Base-by-base conservation (phyloP, 306 rosid genomes). In the Morella rubra region DNA sequence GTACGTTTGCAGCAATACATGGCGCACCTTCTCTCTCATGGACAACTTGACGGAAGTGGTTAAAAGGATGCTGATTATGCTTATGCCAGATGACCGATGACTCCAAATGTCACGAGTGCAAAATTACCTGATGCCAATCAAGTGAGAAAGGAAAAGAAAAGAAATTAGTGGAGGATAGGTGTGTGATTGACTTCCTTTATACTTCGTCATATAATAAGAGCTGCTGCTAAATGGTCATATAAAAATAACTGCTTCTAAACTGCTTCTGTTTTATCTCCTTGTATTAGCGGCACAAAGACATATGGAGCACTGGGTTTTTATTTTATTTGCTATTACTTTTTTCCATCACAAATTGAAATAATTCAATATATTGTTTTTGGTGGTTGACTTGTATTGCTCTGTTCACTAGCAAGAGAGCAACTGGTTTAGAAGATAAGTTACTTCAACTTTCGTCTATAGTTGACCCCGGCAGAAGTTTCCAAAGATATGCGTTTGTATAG, bases 21-120 rank as follows among this genome's bases (percentile, higher is more conserved):
- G 93, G 97, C 97, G 66, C 98, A 95, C 88, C 90, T 95, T 76
- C 89, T 88, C 37, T 92, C 97, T 66, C 88, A 13, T 72, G 98
- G 98, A 80, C 97, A 92, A 67, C 86, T 95, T 73, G 98, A 92
- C 76, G 97, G 97, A 71, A 90, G 95, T 70, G 88, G 81, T 71
- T 88, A 84, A 80, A 58, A 62, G 55, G 41, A 37, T 11, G 49
- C 22, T 49, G 4, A 14, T 42, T 7, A 19, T 24, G 19, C 59
- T 46, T 32, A 32, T 2, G 37, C 37, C 3, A 3, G 37, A 12
- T 24, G 59, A 15, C 5, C 22, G 58, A 69, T 18, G 50, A 24
- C 19, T 70, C n/a, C 0, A 9, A 66, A n/a, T 18, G 32, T 18
- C 32, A 4, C 4, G 8, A 41, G 50, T 66, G 41, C 22, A 8